Percentiles rank a stretch among this genome's conserved stretches.
phyloP scores from a whole-genome alignment of 305 asterid species.

The Caryopteris hybrid region DNA sequence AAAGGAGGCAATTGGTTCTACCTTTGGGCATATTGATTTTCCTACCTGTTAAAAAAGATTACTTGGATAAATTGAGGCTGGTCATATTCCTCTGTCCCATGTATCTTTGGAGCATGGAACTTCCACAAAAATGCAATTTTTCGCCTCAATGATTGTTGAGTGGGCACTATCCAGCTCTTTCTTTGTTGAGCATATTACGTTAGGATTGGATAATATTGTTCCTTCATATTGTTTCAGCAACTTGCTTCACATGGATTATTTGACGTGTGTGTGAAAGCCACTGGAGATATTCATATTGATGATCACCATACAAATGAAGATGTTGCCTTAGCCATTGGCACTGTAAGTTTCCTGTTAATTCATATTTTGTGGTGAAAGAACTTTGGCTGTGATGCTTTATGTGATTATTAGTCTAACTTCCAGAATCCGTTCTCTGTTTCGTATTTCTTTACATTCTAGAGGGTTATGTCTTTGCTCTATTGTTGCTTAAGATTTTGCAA shows the following conservation, averaged over 20 bases:
- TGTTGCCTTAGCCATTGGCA: constrained; percentile 88
- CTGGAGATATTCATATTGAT: constrained; percentile 90
- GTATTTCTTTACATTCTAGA: neutral
- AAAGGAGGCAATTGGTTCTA: neutral
- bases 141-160: neutral
- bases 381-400: neutral
- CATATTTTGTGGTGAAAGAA: neutral
- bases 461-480: neutral
- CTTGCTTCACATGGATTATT: constrained; percentile 96
- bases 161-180: neutral
- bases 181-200: neutral
- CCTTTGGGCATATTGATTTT: neutral
- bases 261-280: constrained; percentile 75
- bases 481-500: neutral
- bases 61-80: too few relatives aligned
- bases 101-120: too few relatives aligned
- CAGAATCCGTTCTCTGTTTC: neutral
- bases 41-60: too few relatives aligned
- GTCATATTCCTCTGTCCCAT: too few relatives aligned
- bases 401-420: neutral
- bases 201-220: neutral
- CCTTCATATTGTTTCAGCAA: constrained; percentile 51
- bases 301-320: constrained; percentile 99
- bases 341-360: constrained; percentile 37
- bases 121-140: neutral